Evolutionary conservation across 768 basidiomycete genomes (phyloP).

Genomic region (Psilocybe tampanensis): DNA sequence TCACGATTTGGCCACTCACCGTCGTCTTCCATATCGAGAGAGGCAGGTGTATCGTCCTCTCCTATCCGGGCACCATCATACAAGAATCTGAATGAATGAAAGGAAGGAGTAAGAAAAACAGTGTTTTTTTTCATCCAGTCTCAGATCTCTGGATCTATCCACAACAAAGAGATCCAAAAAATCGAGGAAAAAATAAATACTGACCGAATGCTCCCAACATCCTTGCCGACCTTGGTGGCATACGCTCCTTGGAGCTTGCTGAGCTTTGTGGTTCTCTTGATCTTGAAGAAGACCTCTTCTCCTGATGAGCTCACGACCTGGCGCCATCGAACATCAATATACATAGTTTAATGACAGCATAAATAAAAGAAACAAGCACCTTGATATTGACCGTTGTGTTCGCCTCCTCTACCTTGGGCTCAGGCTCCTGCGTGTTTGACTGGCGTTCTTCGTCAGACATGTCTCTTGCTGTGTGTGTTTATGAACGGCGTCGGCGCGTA

Average conservation of each 20-base stretch:
- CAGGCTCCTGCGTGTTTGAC: conserved; percentile 33
- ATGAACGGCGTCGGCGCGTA: conserved; percentile 10
- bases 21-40: conserved; percentile 88
- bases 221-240: conserved; percentile 90
- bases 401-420: conserved; percentile 58
- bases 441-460: conserved; percentile 62
- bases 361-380: conserved; percentile 38
- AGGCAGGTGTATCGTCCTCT: conserved; percentile 85
- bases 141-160: conserved; percentile 3
- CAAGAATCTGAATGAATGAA: conserved; percentile 64
- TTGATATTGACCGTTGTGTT: conserved; percentile 79
- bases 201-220: conserved; percentile 84
- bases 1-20: conserved; percentile 45
- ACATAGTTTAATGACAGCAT: background rate
- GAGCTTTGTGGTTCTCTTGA: conserved; percentile 90
- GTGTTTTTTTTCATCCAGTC: conserved; percentile 4
- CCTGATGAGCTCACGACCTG: conserved; percentile 77
- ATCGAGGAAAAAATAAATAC: conserved; percentile 26
- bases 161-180: conserved; percentile 4
- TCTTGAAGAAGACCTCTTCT: conserved; percentile 96
- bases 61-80: conserved; percentile 88
- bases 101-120: conserved; percentile 3
- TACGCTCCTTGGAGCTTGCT: conserved; percentile 94
- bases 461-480: conserved; percentile 2
- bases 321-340: conserved; percentile 6